These are phyloP conservation scores for Casuarina equisetifolia DNA, from an alignment of 306 rosid species.

Conservation along the genomic window DNA sequence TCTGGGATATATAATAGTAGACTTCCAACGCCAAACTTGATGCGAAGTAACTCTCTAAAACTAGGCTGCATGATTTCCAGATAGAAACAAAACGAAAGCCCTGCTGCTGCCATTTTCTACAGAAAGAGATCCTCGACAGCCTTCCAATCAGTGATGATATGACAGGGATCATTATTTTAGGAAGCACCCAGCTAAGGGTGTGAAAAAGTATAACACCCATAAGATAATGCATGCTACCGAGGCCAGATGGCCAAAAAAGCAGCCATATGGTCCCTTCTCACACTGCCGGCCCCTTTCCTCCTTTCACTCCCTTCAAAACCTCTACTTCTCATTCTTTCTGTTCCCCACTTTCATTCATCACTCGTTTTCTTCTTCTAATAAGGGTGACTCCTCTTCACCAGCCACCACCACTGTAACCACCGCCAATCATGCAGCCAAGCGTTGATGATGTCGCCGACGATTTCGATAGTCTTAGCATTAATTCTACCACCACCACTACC, in stretches of 20 bases:
- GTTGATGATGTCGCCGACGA: conserved; percentile 19
- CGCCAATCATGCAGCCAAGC: conserved; percentile 20
- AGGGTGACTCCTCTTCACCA: background rate
- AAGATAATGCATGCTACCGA: background rate
- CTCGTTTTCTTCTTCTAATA: background rate
- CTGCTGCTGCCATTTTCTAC: background rate
- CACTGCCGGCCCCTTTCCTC: conserved; percentile 21
- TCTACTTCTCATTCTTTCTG: conserved; percentile 6
- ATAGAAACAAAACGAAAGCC: background rate
- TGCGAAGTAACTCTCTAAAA: background rate
- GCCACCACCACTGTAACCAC: background rate
- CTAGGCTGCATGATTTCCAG: background rate
- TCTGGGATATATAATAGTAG: too few species aligned
- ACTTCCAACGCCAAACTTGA: background rate
- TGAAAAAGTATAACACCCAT: background rate
- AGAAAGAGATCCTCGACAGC: background rate
- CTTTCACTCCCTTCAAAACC: conserved; percentile 22
- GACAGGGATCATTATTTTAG: background rate
- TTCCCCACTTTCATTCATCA: background rate
- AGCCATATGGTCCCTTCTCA: conserved; percentile 3
- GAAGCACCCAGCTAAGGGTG: background rate
- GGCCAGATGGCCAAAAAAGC: background rate
- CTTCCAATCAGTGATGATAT: background rate
- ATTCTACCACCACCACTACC: conserved; percentile 1
- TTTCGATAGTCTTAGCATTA: conserved; percentile 24